Evolutionary conservation across 129 eudicot genomes (phyloP).

Genomic region (Ambrosia artemisiifolia): DNA sequence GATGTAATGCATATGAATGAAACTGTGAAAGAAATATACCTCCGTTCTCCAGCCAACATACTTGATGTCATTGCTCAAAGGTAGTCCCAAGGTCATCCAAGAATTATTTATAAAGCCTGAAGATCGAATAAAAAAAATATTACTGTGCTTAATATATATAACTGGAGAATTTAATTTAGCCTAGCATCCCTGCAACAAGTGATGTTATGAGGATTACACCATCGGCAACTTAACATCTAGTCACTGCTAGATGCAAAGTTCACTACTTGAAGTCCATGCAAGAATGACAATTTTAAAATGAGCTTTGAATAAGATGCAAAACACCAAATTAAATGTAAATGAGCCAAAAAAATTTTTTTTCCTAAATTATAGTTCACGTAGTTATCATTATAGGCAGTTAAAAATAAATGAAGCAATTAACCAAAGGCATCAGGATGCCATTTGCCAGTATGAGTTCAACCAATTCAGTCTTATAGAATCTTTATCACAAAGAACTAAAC

Average conservation of each 20-base stretch:
- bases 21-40: slow-evolving; percentile 40
- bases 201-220: slow-evolving; percentile 8
- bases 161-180: background rate
- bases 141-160: background rate
- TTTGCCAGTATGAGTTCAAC: background rate
- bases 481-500: background rate
- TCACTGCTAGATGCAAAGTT: background rate
- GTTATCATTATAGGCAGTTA: background rate
- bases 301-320: background rate
- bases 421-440: background rate
- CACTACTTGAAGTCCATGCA: background rate
- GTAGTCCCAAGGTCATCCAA: slow-evolving; percentile 67
- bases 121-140: background rate
- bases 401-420: background rate
- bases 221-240: background rate
- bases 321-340: background rate
- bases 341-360: background rate
- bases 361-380: background rate
- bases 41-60: slow-evolving; percentile 90
- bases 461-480: background rate
- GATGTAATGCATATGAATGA: background rate
- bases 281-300: background rate
- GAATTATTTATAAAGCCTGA: slow-evolving; percentile 34
- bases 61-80: slow-evolving; percentile 73
- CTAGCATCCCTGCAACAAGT: background rate